Evolutionary conservation across 805 yeast genomes (phyloP), one percentile per base, ranked within the genome.

Genomic region (Suhomyces vadensis): DNA sequence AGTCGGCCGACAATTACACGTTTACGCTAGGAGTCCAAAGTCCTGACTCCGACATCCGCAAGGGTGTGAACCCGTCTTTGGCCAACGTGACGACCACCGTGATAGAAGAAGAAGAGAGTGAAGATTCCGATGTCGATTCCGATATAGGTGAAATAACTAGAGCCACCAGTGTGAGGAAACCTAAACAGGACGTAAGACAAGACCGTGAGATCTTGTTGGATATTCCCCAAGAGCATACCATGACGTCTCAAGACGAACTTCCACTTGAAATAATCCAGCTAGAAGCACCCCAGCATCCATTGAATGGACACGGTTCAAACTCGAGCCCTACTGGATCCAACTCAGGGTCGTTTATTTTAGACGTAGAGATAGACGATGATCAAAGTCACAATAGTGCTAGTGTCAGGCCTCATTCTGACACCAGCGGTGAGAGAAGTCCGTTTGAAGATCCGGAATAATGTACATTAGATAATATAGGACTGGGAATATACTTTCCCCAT

Each of bases 121-220:
- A 43, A 14, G 63, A 60, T 41, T 61, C 69, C 11, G 77, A 71
- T 47, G 74, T 71, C 27, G 77, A 71, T 55, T 65, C 72, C n/a
- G 77, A 71, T 50, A 68, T 71, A 26, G 75, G 74, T 16, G 74
- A 71, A 48, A 71, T 71, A 39, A 60, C 61, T 33, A 59, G 75
- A 2, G 75, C 75, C 29, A 70, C 73, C 3, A 63, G 71, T 43
- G 54, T 65, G 6, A 50, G 63, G 19, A 51, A 56, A 13, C 37
- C 42, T 21, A 39, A 39, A 13, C n/a, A 14, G 11, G 36, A 22
- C 19, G 26, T 42, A 24, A 16, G 11, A 7, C 52, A 43, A n/a
- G 50, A 43, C 24, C 45, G 53, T 19, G 55, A 53, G 41, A 41
- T 53, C 19, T 27, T 54, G n/a, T 36, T 54, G 13, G 56, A 52